A percentile compares a stretch with the other conserved stretches of the same genome.
Conservation (phyloP, 192 early-diverging fungal species). For the Backusella westeae region DNA sequence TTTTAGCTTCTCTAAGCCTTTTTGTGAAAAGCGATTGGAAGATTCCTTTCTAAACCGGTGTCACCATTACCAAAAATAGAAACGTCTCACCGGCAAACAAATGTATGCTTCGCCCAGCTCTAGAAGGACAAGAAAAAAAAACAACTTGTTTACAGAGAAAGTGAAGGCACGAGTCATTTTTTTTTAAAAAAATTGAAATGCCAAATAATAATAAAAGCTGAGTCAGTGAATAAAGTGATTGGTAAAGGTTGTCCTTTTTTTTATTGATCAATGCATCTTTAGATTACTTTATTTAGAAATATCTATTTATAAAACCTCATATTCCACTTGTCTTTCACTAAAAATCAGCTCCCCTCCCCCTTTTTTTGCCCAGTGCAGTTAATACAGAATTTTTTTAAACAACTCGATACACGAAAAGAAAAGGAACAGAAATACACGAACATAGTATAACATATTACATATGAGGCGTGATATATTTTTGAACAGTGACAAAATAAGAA, state of each 20-base stretch:
- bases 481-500: background rate
- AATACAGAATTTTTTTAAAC: background rate
- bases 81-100: background rate
- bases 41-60: conserved; percentile 6
- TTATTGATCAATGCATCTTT: background rate
- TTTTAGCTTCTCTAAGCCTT: background rate
- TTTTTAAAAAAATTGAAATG: background rate
- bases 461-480: too few species aligned
- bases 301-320: background rate
- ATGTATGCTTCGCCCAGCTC: background rate
- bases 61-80: conserved; percentile 6
- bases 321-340: background rate
- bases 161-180: background rate
- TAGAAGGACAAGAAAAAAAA: background rate
- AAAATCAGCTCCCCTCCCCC: background rate
- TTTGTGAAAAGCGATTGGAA: background rate
- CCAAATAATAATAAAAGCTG: background rate
- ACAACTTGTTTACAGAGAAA: background rate
- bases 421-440: background rate
- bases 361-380: background rate
- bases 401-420: background rate
- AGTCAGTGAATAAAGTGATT: conserved; percentile 1
- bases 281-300: conserved; percentile 5
- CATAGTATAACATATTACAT: too few species aligned
- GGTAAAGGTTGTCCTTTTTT: background rate